A percentile compares a stretch with the other conserved stretches of the same genome.
Conservation (phyloP, 1,284 basidiomycete species). For the Sanghuangporus weigelae region DNA sequence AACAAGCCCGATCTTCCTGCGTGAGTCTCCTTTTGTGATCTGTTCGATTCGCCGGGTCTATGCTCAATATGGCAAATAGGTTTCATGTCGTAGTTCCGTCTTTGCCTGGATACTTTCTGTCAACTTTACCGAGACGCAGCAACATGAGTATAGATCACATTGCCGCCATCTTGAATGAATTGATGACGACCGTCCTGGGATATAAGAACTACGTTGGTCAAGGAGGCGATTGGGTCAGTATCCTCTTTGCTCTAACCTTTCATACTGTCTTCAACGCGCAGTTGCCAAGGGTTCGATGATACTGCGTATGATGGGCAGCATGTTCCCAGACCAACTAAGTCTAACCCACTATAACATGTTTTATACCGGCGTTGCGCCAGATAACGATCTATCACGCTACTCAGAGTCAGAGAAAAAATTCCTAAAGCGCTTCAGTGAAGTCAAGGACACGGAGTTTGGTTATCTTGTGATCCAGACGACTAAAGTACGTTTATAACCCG, state of each 20-base stretch:
- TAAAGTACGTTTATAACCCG: slow-evolving; percentile 8
- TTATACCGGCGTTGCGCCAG: not conserved
- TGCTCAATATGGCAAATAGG: slow-evolving; percentile 1
- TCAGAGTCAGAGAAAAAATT: slow-evolving; percentile 15
- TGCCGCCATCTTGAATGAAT: slow-evolving; percentile 19
- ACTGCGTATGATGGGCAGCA: slow-evolving; percentile 17
- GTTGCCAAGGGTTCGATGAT: slow-evolving; percentile 20
- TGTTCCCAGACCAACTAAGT: slow-evolving; percentile 15
- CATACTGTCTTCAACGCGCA: not conserved
- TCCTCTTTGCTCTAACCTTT: not conserved
- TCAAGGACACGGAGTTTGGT: slow-evolving; percentile 15
- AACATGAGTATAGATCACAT: slow-evolving; percentile 21
- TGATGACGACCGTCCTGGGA: slow-evolving; percentile 22
- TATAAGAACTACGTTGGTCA: slow-evolving; percentile 23
- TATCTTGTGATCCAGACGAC: slow-evolving; percentile 20
- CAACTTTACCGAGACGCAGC: slow-evolving; percentile 18
- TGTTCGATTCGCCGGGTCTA: too few species aligned
- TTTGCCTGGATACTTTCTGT: slow-evolving; percentile 23
- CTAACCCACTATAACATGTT: slow-evolving; percentile 23
- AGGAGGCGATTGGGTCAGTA: slow-evolving; percentile 23
- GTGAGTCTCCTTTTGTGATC: slow-evolving; percentile 13
- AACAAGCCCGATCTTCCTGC: slow-evolving; percentile 19
- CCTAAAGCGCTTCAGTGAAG: slow-evolving; percentile 12
- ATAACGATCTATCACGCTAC: slow-evolving; percentile 1
- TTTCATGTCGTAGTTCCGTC: slow-evolving; percentile 24